phyloP scores from a whole-genome alignment of 2,329 filamentous ascomycete genomes.

The Annulohypoxylon truncatum region DNA sequence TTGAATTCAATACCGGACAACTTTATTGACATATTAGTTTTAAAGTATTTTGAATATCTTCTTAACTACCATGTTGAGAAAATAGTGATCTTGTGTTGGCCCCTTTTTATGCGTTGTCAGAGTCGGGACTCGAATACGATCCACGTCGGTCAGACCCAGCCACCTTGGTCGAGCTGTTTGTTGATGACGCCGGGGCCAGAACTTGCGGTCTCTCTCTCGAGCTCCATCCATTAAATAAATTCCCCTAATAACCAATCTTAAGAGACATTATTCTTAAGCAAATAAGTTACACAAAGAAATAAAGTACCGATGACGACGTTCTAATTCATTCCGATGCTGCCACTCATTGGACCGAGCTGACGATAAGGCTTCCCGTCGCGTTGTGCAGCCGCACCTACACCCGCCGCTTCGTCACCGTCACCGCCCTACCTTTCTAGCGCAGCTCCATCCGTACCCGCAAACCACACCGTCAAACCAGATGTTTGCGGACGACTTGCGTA shows the following conservation, averaged over 20 bases:
- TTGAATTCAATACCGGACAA: too few relatives aligned
- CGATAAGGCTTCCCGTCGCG: slow-evolving; percentile 15
- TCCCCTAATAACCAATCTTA: neutral
- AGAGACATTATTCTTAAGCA: neutral
- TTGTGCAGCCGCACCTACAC: slow-evolving; percentile 7
- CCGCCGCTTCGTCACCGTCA: slow-evolving; percentile 6
- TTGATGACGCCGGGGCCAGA: slow-evolving; percentile 7
- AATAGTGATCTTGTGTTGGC: slow-evolving; percentile 7
- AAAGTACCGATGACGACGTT: neutral
- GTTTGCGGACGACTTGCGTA: neutral
- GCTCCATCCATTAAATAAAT: slow-evolving; percentile 9
- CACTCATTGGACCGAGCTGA: slow-evolving; percentile 16
- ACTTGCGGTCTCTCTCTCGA: slow-evolving; percentile 7
- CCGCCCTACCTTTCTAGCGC: slow-evolving; percentile 1
- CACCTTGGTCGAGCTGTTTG: slow-evolving; percentile 15
- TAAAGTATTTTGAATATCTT: neutral
- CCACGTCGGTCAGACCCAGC: slow-evolving; percentile 27
- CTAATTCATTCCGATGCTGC: slow-evolving; percentile 14
- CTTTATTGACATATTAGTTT: too few relatives aligned
- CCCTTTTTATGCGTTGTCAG: slow-evolving; percentile 33
- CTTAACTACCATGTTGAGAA: slow-evolving; percentile 11
- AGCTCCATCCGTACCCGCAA: slow-evolving; percentile 11
- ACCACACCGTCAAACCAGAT: slow-evolving; percentile 16
- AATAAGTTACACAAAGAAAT: slow-evolving; percentile 7
- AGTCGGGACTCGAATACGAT: slow-evolving; percentile 10